A percentile compares a stretch with the other conserved stretches of the same genome.
These are phyloP conservation scores for Ceratocystis destructans DNA, from an alignment of 2,329 filamentous ascomycete species.

Conservation along the genomic window DNA sequence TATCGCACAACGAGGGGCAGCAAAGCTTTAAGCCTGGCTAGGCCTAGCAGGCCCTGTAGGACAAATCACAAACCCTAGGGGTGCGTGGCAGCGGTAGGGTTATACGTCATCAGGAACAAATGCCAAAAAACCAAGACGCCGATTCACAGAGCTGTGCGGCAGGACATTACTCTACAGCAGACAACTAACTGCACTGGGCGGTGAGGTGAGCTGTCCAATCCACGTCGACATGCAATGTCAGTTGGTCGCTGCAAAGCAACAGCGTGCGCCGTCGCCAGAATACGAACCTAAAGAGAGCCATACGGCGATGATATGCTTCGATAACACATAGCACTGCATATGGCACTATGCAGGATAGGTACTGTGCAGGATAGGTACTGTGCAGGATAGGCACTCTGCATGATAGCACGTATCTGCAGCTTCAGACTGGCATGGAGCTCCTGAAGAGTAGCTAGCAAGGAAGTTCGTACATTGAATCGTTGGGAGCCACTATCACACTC, in stretches of 20 bases:
- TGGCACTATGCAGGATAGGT: background rate
- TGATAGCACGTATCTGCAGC: too few species aligned
- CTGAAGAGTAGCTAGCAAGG: background rate
- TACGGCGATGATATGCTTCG: too few species aligned
- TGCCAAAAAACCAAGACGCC: background rate
- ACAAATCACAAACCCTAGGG: background rate
- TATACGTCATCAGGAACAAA: background rate
- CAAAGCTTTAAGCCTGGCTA: constrained; percentile 6
- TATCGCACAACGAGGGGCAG: constrained; percentile 16
- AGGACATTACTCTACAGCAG: too few species aligned
- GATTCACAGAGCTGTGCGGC: background rate
- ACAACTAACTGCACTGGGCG: too few species aligned
- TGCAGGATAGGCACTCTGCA: too few species aligned
- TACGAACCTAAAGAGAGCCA: background rate
- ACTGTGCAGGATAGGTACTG: too few species aligned
- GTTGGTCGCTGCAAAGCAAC: background rate
- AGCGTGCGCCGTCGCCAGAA: background rate
- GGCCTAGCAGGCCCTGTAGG: background rate
- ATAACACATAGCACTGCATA: too few species aligned
- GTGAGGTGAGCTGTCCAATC: too few species aligned
- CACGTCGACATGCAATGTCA: too few species aligned
- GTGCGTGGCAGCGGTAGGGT: background rate
- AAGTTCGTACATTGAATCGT: background rate
- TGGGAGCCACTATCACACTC: background rate
- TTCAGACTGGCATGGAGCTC: background rate